phyloP scores from a whole-genome alignment of 306 rosid species.

The Cucumis sativus region DNA sequence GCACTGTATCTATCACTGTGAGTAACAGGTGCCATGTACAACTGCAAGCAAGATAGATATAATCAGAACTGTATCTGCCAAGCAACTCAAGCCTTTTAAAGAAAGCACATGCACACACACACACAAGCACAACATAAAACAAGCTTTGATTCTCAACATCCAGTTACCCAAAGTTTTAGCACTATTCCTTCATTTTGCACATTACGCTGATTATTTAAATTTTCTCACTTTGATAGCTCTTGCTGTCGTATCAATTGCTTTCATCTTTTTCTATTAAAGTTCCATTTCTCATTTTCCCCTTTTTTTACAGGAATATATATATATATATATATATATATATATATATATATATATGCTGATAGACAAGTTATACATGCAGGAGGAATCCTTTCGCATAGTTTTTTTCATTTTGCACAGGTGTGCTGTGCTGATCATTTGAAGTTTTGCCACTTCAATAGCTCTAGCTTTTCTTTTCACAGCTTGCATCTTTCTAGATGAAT shows the following conservation, averaged over 20 bases:
- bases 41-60: conserved; percentile 39
- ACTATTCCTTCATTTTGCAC: background rate
- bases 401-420: background rate
- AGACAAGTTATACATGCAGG: background rate
- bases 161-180: background rate
- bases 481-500: conserved; percentile 5
- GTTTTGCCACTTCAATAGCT: background rate
- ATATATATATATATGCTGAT: too few species aligned
- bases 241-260: background rate
- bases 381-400: background rate
- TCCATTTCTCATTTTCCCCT: background rate
- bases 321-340: too few species aligned
- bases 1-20: conserved; percentile 81
- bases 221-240: background rate
- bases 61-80: conserved; percentile 15
- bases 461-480: background rate
- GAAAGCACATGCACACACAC: background rate
- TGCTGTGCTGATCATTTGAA: background rate
- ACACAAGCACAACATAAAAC: background rate
- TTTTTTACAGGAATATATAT: too few species aligned
- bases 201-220: background rate
- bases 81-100: background rate
- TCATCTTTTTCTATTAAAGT: conserved; percentile 3
- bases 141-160: background rate
- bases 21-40: conserved; percentile 94